Conservation (phyloP, 2,329 filamentous ascomycete species). For the Passalora sequoiae region DNA sequence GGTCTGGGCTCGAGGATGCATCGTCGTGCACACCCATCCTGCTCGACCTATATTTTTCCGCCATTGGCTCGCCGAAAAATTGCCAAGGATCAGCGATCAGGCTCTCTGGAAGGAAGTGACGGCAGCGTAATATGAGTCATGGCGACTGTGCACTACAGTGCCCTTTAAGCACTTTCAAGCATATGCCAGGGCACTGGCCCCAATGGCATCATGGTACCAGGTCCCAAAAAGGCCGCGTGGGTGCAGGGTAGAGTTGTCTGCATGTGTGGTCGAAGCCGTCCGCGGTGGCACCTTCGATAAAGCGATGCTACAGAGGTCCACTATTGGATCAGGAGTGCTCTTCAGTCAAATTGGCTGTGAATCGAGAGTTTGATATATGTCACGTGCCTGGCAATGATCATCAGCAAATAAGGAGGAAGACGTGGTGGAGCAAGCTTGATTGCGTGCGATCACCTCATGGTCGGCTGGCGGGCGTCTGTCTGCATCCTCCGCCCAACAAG, state of each 20-base stretch:
- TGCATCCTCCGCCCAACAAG: too few relatives aligned
- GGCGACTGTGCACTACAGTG: not conserved
- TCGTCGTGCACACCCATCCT: not conserved
- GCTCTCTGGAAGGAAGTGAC: not conserved
- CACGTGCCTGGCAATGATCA: conserved; percentile 2
- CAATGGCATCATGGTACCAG: not conserved
- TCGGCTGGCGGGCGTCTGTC: too few relatives aligned
- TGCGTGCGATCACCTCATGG: conserved; percentile 5
- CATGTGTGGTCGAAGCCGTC: too few relatives aligned
- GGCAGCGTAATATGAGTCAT: not conserved
- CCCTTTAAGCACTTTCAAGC: not conserved
- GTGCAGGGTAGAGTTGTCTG: not conserved
- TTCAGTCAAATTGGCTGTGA: not conserved
- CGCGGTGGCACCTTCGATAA: conserved; percentile 1
- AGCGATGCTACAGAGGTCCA: not conserved
- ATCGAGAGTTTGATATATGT: not conserved
- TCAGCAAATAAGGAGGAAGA: not conserved
- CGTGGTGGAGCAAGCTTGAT: not conserved
- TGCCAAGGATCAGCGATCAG: conserved; percentile 8
- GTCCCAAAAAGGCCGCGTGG: not conserved
- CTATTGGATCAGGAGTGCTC: not conserved
- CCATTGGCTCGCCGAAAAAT: too few relatives aligned
- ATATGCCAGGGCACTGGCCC: not conserved
- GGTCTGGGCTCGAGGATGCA: conserved; percentile 5
- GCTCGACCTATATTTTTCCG: too few relatives aligned